Base-by-base conservation (phyloP, 345 rosid species). In the Erysimum cheiranthoides region DNA sequence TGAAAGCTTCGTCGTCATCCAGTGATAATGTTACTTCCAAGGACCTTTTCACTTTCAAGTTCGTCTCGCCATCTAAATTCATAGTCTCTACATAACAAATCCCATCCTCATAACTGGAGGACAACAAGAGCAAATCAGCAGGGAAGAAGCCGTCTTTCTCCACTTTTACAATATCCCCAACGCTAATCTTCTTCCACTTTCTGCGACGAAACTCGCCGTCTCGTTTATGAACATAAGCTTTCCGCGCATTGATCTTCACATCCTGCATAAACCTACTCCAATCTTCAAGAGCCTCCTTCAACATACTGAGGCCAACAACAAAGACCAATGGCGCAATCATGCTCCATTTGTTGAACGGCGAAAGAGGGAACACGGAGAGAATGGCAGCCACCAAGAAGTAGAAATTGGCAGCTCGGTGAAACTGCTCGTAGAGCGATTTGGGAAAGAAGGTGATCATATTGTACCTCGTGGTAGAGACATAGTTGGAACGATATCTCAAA, bases 21-120 rank as follows among this genome's bases (percentile, higher is more conserved):
- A 89, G 75, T 11, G 87, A 63, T 36, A 82, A 74, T 27, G 97
- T 92, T 12, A 78, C 91, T 84, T 92, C 97, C 84, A 89, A 80
- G 30, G 92, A 82, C 58, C 95, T 88, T 79, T 92, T 94, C 11
- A 91, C 87, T 85, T 94, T 94, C 85, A 94, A 84, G 84, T 94
- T 94, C 3, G 98, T 94, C 85, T 94, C 98, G 9, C 98, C 98
- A 75, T 94, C 98, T 75, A 94, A 82, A 78, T 94, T 94, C 98
- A 94, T 94, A 35, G 98, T 94, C 88, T 94, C 98, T 39, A 94
- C 98, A 74, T 94, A 94, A 66, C 97, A 92, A 67, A 94, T 88
- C 74, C 97, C 98, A 70, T 94, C 98, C 71, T 90, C 98, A 49
- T 92, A 94, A 80, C 89, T 86, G 3, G 97, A 87, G 1, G 97